Percentiles rank a stretch among this genome's conserved stretches.
Conservation (phyloP, 2,329 filamentous ascomycete species). For the Chrysoporthe deuterocubensis region DNA sequence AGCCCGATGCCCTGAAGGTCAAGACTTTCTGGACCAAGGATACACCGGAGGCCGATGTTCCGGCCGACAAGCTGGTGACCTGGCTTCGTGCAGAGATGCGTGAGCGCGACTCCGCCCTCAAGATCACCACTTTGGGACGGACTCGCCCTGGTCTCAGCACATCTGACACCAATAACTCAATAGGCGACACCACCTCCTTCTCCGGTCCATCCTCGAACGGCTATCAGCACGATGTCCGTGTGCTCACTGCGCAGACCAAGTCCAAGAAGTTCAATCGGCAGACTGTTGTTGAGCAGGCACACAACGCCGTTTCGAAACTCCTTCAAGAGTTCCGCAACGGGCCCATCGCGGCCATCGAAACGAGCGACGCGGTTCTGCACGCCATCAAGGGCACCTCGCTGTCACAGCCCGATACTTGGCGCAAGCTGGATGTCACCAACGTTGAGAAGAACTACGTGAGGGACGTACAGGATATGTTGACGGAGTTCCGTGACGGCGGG, state of each 20-base stretch:
- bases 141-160: conserved; percentile 12
- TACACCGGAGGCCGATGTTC: conserved; percentile 74
- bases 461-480: conserved; percentile 79
- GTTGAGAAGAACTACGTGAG: conserved; percentile 81
- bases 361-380: conserved; percentile 80
- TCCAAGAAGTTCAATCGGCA: conserved; percentile 92
- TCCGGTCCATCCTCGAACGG: conserved; percentile 33
- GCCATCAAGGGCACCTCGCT: conserved; percentile 74
- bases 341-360: conserved; percentile 86
- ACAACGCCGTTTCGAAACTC: conserved; percentile 61
- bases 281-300: conserved; percentile 82
- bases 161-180: conserved; percentile 16
- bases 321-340: conserved; percentile 74
- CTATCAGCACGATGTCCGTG: conserved; percentile 74
- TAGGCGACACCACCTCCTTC: conserved; percentile 16
- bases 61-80: conserved; percentile 70
- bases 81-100: conserved; percentile 84
- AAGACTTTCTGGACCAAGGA: conserved; percentile 79
- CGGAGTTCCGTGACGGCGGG: conserved; percentile 61
- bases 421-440: conserved; percentile 74
- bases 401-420: conserved; percentile 83
- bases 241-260: conserved; percentile 80
- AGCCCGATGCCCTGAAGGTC: conserved; percentile 79
- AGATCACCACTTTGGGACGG: conserved; percentile 35
- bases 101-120: conserved; percentile 68